Conservation (phyloP, 352 stramenopile species). For the Phytophthora vignae region DNA sequence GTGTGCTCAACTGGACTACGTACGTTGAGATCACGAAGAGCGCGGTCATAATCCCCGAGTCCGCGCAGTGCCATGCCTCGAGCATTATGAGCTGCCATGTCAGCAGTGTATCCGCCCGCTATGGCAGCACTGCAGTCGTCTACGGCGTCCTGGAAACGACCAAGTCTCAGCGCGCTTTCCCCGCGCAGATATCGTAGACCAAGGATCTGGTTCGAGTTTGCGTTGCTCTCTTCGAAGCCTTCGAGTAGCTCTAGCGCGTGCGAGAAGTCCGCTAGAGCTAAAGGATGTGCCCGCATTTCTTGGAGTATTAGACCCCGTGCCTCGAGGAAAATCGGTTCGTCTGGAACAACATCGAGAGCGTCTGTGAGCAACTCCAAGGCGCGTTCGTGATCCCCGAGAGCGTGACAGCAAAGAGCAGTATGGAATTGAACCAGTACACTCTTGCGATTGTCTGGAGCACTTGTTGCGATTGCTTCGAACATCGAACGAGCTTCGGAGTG, state of each 20-base stretch:
- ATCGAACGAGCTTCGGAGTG: conserved; percentile 48
- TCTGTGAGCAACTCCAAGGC: conserved; percentile 60
- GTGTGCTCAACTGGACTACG: background rate
- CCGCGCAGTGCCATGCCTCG: conserved; percentile 65
- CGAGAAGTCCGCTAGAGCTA: conserved; percentile 70
- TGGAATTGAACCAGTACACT: conserved; percentile 74
- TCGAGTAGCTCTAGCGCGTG: conserved; percentile 40
- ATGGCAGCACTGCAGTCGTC: conserved; percentile 52
- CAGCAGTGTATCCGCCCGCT: conserved; percentile 35
- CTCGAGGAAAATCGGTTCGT: conserved; percentile 71
- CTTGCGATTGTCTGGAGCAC: conserved; percentile 34
- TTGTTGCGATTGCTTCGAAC: conserved; percentile 44
- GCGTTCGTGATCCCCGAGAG: conserved; percentile 54
- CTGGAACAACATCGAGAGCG: conserved; percentile 57
- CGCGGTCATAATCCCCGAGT: conserved; percentile 63
- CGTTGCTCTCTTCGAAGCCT: conserved; percentile 22
- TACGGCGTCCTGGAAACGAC: conserved; percentile 50
- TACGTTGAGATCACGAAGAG: conserved; percentile 69
- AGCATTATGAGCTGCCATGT: conserved; percentile 59
- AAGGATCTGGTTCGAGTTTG: conserved; percentile 26
- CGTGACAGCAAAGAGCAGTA: conserved; percentile 62
- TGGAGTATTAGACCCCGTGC: conserved; percentile 64
- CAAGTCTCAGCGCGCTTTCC: conserved; percentile 57
- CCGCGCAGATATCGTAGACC: conserved; percentile 50
- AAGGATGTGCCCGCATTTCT: conserved; percentile 52